A percentile compares a stretch with the other conserved stretches of the same genome.
phyloP scores from a whole-genome alignment of 306 rosid species.

The Rosa rugosa region DNA sequence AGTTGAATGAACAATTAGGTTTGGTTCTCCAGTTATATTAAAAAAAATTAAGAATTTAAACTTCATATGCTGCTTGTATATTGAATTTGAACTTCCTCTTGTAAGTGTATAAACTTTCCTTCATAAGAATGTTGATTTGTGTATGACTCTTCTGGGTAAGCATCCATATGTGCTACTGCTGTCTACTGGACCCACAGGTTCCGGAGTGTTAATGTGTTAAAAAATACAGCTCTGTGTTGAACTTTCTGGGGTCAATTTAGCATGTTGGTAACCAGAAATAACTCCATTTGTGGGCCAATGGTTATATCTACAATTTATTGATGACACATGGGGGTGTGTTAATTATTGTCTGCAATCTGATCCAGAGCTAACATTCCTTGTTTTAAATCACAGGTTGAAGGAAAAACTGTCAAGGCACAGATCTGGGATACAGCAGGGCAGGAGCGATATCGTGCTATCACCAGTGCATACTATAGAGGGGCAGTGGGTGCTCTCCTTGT shows the following conservation, averaged over 20 bases:
- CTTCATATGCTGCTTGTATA: not conserved
- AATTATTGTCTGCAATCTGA: not conserved
- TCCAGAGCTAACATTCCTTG: not conserved
- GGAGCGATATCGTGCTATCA: slow-evolving; percentile 97
- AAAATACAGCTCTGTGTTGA: not conserved
- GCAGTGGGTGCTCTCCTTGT: slow-evolving; percentile 98
- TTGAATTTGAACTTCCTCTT: not conserved
- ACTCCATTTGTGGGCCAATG: not conserved
- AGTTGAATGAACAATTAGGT: not conserved
- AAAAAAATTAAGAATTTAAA: not conserved
- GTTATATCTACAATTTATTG: not conserved
- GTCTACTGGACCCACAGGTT: not conserved
- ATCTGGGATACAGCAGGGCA: slow-evolving; percentile 99
- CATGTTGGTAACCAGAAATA: not conserved
- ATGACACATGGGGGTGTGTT: not conserved
- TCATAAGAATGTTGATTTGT: not conserved
- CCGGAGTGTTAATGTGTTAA: not conserved
- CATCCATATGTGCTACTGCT: not conserved
- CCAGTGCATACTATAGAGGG: slow-evolving; percentile 97
- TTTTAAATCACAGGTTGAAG: slow-evolving; percentile 66
- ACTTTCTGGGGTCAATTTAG: not conserved
- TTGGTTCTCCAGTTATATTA: not conserved
- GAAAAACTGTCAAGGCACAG: slow-evolving; percentile 97
- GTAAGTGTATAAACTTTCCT: not conserved
- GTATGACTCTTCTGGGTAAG: not conserved